Conservation (phyloP, 495 filamentous ascomycete species). For the Neurospora cerealis region DNA sequence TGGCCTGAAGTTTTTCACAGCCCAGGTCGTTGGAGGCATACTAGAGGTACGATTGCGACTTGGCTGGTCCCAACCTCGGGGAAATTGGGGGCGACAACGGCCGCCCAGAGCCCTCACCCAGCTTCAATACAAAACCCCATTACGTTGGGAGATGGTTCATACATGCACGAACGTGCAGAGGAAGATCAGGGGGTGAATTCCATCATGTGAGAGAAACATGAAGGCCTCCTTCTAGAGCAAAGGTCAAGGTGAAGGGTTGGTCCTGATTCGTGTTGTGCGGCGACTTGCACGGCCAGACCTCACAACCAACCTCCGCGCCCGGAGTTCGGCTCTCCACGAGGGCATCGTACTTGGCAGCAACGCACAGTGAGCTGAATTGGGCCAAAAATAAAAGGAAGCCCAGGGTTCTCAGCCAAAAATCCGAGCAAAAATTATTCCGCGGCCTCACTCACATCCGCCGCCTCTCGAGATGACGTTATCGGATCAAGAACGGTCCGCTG, state of each 20-base stretch:
- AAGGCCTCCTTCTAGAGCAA: neutral
- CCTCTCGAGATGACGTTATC: neutral
- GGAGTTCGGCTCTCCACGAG: neutral
- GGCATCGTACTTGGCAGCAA: neutral
- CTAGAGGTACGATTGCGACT: neutral
- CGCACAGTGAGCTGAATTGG: neutral
- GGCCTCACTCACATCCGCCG: neutral
- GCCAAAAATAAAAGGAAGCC: neutral
- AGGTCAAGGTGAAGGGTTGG: neutral
- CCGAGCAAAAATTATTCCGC: neutral
- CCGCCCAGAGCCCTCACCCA: neutral
- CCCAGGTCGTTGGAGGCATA: neutral
- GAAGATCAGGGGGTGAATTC: neutral
- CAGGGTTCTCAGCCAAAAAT: neutral
- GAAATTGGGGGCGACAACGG: neutral
- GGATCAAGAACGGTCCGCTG: neutral
- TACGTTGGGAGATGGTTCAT: neutral
- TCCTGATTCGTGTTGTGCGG: neutral
- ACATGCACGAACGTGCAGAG: neutral
- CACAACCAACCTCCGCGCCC: neutral
- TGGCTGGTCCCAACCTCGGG: neutral
- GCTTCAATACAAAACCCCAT: neutral
- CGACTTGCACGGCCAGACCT: neutral
- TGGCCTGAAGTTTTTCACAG: neutral
- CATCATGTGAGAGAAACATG: neutral